Conservation (phyloP, 169 alveolate species). For the Perkinsus olseni region DNA sequence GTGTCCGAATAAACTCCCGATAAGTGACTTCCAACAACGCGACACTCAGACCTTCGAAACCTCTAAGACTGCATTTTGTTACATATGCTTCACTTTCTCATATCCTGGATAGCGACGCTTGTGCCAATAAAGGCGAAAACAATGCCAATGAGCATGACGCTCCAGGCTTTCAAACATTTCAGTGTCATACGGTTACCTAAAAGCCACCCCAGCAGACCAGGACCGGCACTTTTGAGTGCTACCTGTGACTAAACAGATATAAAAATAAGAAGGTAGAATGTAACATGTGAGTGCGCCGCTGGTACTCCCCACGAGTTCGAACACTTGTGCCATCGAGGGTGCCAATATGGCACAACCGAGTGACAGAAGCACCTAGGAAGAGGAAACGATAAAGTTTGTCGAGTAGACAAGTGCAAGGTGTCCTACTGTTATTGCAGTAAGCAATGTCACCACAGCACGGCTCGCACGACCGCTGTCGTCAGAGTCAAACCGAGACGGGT, state of each 20-base stretch:
- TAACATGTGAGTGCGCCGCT: constrained; percentile 10
- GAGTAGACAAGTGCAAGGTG: background rate
- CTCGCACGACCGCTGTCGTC: background rate
- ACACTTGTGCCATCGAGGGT: constrained; percentile 4
- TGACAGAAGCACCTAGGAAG: constrained; percentile 13
- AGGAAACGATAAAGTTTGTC: background rate
- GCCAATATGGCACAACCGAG: background rate
- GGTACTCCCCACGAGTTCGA: constrained; percentile 15
- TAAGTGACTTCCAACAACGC: too few species aligned
- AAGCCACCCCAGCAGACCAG: too few species aligned
- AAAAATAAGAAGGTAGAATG: constrained; percentile 2
- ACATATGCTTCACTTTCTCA: background rate
- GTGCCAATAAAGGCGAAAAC: background rate
- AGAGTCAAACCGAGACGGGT: background rate
- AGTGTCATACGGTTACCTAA: background rate
- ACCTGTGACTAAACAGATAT: background rate
- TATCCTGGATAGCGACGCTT: background rate
- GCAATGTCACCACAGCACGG: background rate
- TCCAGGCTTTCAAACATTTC: background rate
- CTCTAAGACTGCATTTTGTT: background rate
- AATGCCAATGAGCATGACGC: background rate
- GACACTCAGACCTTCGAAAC: too few species aligned
- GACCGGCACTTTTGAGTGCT: background rate
- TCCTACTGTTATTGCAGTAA: background rate
- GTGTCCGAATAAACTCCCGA: too few species aligned